Conservation (phyloP, 148 eudicot genomes). For the Camellia lanceoleosa region DNA sequence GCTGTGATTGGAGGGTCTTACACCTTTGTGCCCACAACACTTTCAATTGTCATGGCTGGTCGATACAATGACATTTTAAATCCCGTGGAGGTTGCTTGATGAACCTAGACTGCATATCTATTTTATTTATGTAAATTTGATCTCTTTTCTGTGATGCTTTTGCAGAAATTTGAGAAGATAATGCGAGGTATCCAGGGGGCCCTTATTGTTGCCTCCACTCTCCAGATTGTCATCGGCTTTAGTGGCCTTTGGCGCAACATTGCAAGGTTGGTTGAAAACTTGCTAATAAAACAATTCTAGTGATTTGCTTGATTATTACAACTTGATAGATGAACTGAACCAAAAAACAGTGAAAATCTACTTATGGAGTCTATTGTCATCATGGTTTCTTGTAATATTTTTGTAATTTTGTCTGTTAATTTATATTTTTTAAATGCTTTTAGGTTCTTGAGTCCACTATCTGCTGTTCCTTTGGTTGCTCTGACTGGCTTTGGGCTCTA, state of each 20-base stretch:
- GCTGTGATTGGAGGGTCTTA: constrained; percentile 88
- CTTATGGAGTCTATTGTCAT: not conserved
- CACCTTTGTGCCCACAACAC: constrained; percentile 69
- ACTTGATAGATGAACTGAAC: not conserved
- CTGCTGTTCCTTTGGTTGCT: constrained; percentile 77
- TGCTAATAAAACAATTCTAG: not conserved
- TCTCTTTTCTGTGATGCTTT: not conserved
- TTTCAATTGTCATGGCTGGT: constrained; percentile 74
- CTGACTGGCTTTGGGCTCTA: constrained; percentile 80
- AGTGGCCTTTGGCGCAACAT: constrained; percentile 95
- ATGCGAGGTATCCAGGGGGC: constrained; percentile 92
- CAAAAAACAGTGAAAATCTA: not conserved
- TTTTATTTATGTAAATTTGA: constrained; percentile 11
- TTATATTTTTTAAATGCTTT: not conserved
- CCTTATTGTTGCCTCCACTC: constrained; percentile 77
- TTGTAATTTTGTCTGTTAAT: not conserved
- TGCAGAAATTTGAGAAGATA: constrained; percentile 66
- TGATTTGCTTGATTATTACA: not conserved
- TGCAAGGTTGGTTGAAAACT: constrained; percentile 40
- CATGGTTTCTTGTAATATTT: not conserved
- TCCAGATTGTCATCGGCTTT: constrained; percentile 87
- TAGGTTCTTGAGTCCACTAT: constrained; percentile 84
- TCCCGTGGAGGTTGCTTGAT: constrained; percentile 62
- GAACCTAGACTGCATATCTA: not conserved
- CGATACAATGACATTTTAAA: constrained; percentile 56